Conservation (phyloP, 2,329 filamentous ascomycete genomes). For the Trematosphaeria pertusa region DNA sequence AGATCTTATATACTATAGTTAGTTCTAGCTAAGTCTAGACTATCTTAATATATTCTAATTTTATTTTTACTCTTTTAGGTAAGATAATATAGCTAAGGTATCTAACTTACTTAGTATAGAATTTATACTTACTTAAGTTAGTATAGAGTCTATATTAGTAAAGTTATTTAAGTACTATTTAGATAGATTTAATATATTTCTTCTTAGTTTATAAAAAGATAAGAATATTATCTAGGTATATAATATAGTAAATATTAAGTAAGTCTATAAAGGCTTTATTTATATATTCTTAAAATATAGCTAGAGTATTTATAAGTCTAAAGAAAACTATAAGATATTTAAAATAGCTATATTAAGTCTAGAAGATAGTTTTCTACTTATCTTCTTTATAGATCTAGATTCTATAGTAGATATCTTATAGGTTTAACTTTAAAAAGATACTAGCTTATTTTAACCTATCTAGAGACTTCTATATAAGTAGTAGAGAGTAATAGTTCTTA, state of each 20-base stretch:
- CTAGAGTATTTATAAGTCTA: conserved; percentile 4
- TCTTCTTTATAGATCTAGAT: neutral
- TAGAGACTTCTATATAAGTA: too few relatives aligned
- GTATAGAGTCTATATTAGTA: conserved; percentile 20
- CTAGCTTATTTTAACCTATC: neutral
- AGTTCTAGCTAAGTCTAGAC: conserved; percentile 31
- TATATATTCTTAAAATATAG: conserved; percentile 2
- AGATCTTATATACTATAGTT: conserved; percentile 23
- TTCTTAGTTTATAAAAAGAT: conserved; percentile 22
- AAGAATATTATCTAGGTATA: conserved; percentile 31
- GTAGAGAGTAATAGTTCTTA: too few relatives aligned
- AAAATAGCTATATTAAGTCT: too few relatives aligned
- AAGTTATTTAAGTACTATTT: conserved; percentile 31
- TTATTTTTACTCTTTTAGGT: conserved; percentile 29
- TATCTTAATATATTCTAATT: conserved; percentile 29
- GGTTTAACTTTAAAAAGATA: conserved; percentile 1
- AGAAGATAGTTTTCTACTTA: neutral
- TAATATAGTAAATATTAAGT: too few relatives aligned
- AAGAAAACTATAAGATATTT: too few relatives aligned
- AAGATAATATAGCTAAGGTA: conserved; percentile 42
- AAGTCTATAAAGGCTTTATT: conserved; percentile 6
- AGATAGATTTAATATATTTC: conserved; percentile 30
- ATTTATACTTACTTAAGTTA: conserved; percentile 38
- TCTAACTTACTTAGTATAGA: conserved; percentile 32
- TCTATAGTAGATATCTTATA: neutral